These are phyloP conservation scores for Marvania coccoides DNA, from an alignment of 139 green algal genomes.

Conservation along the genomic window DNA sequence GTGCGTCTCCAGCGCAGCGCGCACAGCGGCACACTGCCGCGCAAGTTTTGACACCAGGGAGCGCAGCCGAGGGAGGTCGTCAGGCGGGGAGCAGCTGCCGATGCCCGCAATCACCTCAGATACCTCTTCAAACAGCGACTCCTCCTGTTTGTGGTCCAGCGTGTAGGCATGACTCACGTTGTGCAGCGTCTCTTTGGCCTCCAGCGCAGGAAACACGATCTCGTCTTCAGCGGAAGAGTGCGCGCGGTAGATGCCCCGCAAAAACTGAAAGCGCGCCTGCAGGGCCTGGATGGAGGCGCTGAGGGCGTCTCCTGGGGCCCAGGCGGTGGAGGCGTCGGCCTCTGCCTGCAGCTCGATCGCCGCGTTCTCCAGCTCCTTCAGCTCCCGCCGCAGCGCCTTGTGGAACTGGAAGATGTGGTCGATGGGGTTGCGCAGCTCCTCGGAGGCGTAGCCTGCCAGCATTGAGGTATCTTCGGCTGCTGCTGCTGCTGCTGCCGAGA, in stretches of 20 bases:
- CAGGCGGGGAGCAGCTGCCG: neutral
- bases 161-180: conserved; percentile 95
- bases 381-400: conserved; percentile 58
- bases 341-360: conserved; percentile 42
- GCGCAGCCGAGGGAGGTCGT: conserved; percentile 16
- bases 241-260: conserved; percentile 75
- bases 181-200: conserved; percentile 84
- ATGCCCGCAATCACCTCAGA: conserved; percentile 14
- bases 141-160: conserved; percentile 93
- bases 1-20: conserved; percentile 77
- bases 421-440: conserved; percentile 65
- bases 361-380: conserved; percentile 73
- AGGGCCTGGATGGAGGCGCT: conserved; percentile 36
- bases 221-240: conserved; percentile 84
- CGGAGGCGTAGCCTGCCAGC: neutral
- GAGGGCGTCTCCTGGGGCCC: neutral
- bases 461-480: neutral
- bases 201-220: conserved; percentile 96
- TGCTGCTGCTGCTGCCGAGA: conserved; percentile 1
- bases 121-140: conserved; percentile 75
- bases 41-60: conserved; percentile 41
- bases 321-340: neutral
- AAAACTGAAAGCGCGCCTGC: conserved; percentile 85
- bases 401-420: conserved; percentile 96
- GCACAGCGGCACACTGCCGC: conserved; percentile 73